A percentile compares a stretch with the other conserved stretches of the same genome.
These are phyloP conservation scores for Ophiorrhiza pumila DNA, from an alignment of 257 asterid species.

Conservation along the genomic window DNA sequence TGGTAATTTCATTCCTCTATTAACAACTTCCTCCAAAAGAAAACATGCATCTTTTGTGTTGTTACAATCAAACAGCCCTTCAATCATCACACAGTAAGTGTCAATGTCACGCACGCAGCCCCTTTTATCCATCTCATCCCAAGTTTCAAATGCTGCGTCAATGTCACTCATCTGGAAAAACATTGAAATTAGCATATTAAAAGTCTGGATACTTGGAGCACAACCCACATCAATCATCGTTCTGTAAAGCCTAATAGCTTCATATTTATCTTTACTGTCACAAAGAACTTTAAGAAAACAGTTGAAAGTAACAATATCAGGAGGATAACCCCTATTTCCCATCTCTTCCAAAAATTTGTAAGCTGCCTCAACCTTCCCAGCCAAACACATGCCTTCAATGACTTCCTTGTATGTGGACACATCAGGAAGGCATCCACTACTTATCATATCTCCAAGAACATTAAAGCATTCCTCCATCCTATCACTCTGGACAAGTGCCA, in stretches of 20 bases:
- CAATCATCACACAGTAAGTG: constrained; percentile 76
- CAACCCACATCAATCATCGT: constrained; percentile 62
- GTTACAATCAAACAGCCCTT: constrained; percentile 66
- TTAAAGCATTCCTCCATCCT: constrained; percentile 60
- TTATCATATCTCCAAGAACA: constrained; percentile 59
- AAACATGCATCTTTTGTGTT: constrained; percentile 51
- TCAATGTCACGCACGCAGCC: constrained; percentile 60
- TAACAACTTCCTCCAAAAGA: constrained; percentile 65
- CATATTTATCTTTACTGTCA: constrained; percentile 54
- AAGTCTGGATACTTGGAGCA: constrained; percentile 77
- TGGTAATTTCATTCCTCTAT: constrained; percentile 64
- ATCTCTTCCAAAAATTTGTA: constrained; percentile 74
- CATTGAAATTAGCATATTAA: constrained; percentile 70
- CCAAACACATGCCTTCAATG: constrained; percentile 65
- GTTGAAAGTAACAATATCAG: constrained; percentile 81
- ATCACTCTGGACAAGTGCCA: constrained; percentile 63
- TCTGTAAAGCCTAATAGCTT: constrained; percentile 53
- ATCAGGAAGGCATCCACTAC: constrained; percentile 84
- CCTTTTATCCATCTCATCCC: constrained; percentile 77
- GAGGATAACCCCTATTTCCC: constrained; percentile 77
- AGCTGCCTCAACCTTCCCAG: constrained; percentile 71
- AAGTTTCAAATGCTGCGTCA: constrained; percentile 72
- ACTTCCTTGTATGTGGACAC: constrained; percentile 78
- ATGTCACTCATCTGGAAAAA: constrained; percentile 52
- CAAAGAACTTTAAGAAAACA: constrained; percentile 84